These are phyloP conservation scores for Dothideomycetidae sp. DNA, from an alignment of 2,329 filamentous ascomycete species.

Conservation along the genomic window DNA sequence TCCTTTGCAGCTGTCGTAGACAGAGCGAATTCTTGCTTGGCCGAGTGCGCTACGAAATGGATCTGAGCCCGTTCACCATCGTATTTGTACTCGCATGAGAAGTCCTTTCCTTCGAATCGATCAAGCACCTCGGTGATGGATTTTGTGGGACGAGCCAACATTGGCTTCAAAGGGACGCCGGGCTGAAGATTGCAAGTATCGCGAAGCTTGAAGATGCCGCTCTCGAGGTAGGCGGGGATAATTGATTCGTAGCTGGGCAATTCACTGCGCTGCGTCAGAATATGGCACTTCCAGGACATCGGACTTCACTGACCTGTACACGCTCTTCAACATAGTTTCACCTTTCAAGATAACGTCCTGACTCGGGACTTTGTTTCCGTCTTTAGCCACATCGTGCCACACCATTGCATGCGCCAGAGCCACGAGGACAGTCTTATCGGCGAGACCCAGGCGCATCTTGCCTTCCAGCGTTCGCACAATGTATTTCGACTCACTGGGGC, in stretches of 20 bases:
- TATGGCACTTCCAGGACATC: background rate
- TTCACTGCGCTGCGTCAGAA: conserved; percentile 45
- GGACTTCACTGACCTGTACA: conserved; percentile 53
- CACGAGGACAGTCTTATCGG: conserved; percentile 83
- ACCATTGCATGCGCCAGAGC: conserved; percentile 81
- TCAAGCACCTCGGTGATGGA: conserved; percentile 95
- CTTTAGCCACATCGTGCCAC: conserved; percentile 60
- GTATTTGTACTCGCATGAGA: conserved; percentile 98
- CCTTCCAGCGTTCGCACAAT: conserved; percentile 88
- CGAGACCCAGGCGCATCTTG: conserved; percentile 79
- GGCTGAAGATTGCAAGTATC: conserved; percentile 84
- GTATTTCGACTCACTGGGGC: conserved; percentile 87
- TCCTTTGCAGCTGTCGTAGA: conserved; percentile 45
- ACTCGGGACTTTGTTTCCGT: conserved; percentile 53
- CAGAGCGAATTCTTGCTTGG: conserved; percentile 51
- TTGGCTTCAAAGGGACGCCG: conserved; percentile 89
- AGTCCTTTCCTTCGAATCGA: conserved; percentile 85
- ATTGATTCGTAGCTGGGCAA: conserved; percentile 92
- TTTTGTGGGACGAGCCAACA: conserved; percentile 97
- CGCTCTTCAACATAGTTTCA: conserved; percentile 73
- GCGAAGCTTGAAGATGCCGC: conserved; percentile 69
- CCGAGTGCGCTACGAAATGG: conserved; percentile 80
- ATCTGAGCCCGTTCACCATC: conserved; percentile 98
- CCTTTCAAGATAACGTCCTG: conserved; percentile 68
- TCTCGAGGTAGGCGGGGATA: conserved; percentile 72